Conservation (phyloP, 352 stramenopile species). For the Chrysophaeum taylorii region DNA sequence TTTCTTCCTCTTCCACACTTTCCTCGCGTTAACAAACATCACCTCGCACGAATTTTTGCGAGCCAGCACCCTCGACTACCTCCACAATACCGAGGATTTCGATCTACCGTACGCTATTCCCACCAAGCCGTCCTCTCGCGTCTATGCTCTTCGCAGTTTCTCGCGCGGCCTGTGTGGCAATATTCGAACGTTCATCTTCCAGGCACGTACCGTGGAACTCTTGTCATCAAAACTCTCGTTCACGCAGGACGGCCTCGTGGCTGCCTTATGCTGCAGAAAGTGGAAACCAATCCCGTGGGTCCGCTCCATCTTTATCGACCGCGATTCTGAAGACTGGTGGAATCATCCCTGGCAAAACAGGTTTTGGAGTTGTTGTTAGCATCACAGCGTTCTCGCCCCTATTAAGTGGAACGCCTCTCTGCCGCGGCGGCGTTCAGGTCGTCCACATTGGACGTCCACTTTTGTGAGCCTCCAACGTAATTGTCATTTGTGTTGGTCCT, state of each 20-base stretch:
- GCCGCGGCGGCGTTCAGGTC: no score
- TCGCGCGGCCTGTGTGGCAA: conserved; percentile 4
- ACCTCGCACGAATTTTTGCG: conserved; percentile 5
- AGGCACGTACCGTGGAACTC: no score
- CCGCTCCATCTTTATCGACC: conserved; percentile 9
- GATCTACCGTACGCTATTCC: no score
- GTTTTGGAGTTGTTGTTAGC: conserved; percentile 27
- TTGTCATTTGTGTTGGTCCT: no score
- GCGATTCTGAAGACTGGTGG: conserved; percentile 27
- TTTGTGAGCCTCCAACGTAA: no score
- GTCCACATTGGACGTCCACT: no score
- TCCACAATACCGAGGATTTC: conserved; percentile 13
- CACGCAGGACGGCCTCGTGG: background rate
- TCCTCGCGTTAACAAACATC: conserved; percentile 9
- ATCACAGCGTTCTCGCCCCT: background rate
- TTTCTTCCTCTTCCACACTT: conserved; percentile 5
- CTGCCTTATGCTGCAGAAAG: background rate
- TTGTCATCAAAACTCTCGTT: no score
- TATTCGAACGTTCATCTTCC: no score
- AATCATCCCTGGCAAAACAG: conserved; percentile 27
- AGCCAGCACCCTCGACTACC: background rate
- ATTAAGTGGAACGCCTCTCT: background rate
- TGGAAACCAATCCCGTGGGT: conserved; percentile 15
- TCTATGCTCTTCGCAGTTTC: no score
- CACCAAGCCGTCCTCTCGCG: no score